Base-by-base conservation (phyloP, 805 yeast genomes). In the Pichia membranifaciens region DNA sequence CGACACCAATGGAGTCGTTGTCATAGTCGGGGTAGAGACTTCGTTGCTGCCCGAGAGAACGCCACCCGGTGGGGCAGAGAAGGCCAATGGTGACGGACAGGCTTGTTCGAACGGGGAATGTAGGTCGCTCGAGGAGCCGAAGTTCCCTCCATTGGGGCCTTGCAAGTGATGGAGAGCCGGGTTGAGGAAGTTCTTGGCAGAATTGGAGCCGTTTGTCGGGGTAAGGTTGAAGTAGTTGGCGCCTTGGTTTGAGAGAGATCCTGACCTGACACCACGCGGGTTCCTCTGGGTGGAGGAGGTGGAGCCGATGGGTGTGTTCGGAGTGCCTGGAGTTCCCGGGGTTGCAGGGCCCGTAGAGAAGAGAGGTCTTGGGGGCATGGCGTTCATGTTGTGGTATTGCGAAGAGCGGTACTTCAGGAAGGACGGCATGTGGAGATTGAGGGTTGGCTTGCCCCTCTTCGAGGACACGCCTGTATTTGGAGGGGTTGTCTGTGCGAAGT, bases 351-450 rank as follows among this genome's bases (percentile, higher is more conserved):
- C 40, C 10, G 39, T 33, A 15, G 38, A 38, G 36, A 47, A 47
- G n/a, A 23, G 6, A 5, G 45, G 43, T 42, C 46, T 42, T 25
- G 40, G 36, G 13, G 38, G 49, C 3, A 25, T 13, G 10, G 21
- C 12, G 29, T 25, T 25, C 29, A 25, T 25, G 29, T 25, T 25
- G 10, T 25, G 29, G 29, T 25, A 25, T 10, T 25, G 29, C 10
- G 29, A 25, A 10, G 46, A 36, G 9, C 47, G 42, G 21, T 22
- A 12, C 18, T 38, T 38, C 5, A 31, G 37, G 1, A 45, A 10
- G 21, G 45, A 29, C 3, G 49, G 49, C 45, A 46, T 41, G 20
- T 41, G 37, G 2, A 46, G 35, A 29, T 46, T 41, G 9, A 46
- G 43, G 3, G 39, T 15, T 12, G 49, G 49, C 10, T 25, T 25